Base-by-base conservation (phyloP, 129 eudicot species). In the Pseudognaphalium luteoalbum region DNA sequence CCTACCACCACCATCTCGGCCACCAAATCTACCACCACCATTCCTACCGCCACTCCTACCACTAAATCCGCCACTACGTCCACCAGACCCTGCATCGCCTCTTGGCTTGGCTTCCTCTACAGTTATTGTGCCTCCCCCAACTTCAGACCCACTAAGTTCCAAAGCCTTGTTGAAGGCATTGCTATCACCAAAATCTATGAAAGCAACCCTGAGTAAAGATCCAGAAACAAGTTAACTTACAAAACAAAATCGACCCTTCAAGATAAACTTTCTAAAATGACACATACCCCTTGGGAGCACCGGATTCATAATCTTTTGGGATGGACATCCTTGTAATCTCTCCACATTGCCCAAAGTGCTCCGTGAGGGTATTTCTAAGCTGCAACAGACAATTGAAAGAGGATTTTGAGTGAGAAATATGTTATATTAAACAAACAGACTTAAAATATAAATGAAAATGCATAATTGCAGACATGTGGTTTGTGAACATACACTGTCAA, bases 331-430 rank as follows among this genome's bases (percentile, higher is more conserved):
- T 39, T 12, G 78, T 0, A 80, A 73, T 73, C 62, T 64, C 83
- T 6, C 83, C 83, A 28, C 83, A 80, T 37, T 28, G 21, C 58
- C 83, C 83, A 65, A 80, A 73, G 79, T 65, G 74, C 35, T 54
- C 74, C 35, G 66, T 67, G 51, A 93, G 83, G 28, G 88, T 79
- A 74, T 59, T 77, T 72, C 87, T 81, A 32, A 88, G 39, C 98
- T 93, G 96, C 59, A 82, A 30, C 29, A 50, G 16, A 34, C 52
- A 58, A 66, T 20, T 28, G 33, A 51, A 32, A 7, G 3, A 11
- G 25, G 47, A 62, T 33, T 73, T 6, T 14, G 6, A 17, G 54
- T 41, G 14, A 41, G 47, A 41, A 41, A 41, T 41, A 41, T 41
- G 47, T 9, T 41, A 2, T 59, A 21, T 19, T 59, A 19, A 59